Percentiles rank a stretch among this genome's conserved stretches.
phyloP scores from a whole-genome alignment of 2,329 filamentous ascomycete genomes.

The Monilinia fructigena region DNA sequence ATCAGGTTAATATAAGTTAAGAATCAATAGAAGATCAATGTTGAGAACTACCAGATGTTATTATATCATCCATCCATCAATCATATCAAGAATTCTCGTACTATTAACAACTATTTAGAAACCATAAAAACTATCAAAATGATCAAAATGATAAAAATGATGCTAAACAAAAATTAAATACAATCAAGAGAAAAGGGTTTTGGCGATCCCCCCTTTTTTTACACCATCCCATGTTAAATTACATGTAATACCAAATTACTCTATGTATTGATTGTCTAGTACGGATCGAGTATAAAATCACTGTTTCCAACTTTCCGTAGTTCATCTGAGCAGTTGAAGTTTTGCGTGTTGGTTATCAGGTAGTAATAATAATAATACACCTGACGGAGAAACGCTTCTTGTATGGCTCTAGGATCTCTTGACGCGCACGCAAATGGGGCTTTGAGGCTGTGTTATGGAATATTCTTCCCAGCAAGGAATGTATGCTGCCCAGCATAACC shows the following conservation, averaged over 20 bases:
- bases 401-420: constrained; percentile 1
- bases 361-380: neutral
- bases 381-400: neutral
- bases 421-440: constrained; percentile 25
- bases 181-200: neutral
- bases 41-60: neutral
- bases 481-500: neutral
- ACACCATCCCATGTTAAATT: neutral
- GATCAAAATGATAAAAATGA: no score
- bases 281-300: neutral
- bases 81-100: no score
- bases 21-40: no score
- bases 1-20: no score
- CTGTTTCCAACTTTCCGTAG: neutral
- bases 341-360: neutral
- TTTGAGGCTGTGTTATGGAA: constrained; percentile 2
- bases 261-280: neutral
- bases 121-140: no score
- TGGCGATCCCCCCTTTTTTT: neutral
- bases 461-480: constrained; percentile 19
- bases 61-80: neutral
- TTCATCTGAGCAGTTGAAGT: neutral
- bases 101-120: no score
- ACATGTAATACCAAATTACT: neutral
- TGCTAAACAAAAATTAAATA: neutral